A percentile compares a stretch with the other conserved stretches of the same genome.
phyloP scores from a whole-genome alignment of 257 asterid genomes.

The Lycium ferocissimum region DNA sequence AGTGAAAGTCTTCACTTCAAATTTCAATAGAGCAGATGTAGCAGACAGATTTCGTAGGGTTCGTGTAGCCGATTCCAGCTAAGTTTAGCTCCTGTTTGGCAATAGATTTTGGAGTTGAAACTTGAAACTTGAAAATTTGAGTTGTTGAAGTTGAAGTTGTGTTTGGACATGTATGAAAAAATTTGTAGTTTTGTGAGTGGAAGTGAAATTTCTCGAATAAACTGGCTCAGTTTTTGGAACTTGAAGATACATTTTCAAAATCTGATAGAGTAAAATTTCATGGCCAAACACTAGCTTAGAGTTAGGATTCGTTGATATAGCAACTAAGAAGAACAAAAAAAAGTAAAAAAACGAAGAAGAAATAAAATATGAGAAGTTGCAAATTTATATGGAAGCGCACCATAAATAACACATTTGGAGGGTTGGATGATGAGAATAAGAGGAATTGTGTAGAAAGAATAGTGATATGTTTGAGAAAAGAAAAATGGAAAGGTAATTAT shows the following conservation, averaged over 20 bases:
- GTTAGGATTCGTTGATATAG: background rate
- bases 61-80: background rate
- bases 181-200: no score
- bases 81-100: background rate
- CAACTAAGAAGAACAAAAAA: background rate
- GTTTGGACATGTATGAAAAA: no score
- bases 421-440: background rate
- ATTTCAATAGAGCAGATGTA: background rate
- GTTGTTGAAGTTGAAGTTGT: no score
- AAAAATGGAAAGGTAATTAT: background rate
- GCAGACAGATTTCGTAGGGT: background rate
- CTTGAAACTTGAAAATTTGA: no score
- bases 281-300: background rate
- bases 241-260: no score
- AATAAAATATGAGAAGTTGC: background rate
- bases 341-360: background rate
- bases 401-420: background rate
- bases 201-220: no score
- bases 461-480: background rate
- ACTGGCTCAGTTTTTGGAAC: no score
- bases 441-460: background rate
- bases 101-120: no score
- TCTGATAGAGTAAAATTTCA: no score
- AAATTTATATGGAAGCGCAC: background rate
- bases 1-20: no score